phyloP scores from a whole-genome alignment of 805 yeast genomes.

The Starmerella powellii region DNA sequence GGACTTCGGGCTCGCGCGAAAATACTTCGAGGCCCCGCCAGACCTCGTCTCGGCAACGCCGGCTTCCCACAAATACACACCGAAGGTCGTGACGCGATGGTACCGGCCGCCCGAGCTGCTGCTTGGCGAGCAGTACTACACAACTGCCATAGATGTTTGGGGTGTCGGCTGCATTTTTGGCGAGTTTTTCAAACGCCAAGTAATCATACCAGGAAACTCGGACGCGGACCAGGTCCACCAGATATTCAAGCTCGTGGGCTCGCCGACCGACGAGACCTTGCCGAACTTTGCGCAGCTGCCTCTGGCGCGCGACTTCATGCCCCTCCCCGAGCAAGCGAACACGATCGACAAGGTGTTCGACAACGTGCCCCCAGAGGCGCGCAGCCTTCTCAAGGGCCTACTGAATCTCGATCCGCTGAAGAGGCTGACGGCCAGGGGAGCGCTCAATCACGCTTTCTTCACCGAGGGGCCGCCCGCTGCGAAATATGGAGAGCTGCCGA shows the following conservation, averaged over 20 bases:
- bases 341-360: conserved; percentile 34
- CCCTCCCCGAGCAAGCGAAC: conserved; percentile 23
- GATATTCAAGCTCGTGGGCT: conserved; percentile 71
- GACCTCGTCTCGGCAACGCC: conserved; percentile 36
- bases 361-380: conserved; percentile 23
- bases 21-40: conserved; percentile 53
- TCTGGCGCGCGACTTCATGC: conserved; percentile 24
- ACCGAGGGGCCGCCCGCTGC: conserved; percentile 54
- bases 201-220: conserved; percentile 72
- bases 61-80: conserved; percentile 37
- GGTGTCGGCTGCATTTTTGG: conserved; percentile 94
- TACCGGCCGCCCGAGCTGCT: conserved; percentile 91
- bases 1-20: conserved; percentile 88
- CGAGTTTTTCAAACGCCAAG: conserved; percentile 69
- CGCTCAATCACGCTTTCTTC: conserved; percentile 61
- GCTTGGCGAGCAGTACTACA: conserved; percentile 71
- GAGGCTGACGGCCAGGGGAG: conserved; percentile 70
- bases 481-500: conserved; percentile 43
- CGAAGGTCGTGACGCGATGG: conserved; percentile 92
- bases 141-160: conserved; percentile 96
- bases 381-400: conserved; percentile 42
- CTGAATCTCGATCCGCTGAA: conserved; percentile 57
- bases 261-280: conserved; percentile 54
- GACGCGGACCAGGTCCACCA: conserved; percentile 80
- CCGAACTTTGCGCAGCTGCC: conserved; percentile 51